Conservation (phyloP, 352 stramenopile species). For the Globisporangium yorkense region DNA sequence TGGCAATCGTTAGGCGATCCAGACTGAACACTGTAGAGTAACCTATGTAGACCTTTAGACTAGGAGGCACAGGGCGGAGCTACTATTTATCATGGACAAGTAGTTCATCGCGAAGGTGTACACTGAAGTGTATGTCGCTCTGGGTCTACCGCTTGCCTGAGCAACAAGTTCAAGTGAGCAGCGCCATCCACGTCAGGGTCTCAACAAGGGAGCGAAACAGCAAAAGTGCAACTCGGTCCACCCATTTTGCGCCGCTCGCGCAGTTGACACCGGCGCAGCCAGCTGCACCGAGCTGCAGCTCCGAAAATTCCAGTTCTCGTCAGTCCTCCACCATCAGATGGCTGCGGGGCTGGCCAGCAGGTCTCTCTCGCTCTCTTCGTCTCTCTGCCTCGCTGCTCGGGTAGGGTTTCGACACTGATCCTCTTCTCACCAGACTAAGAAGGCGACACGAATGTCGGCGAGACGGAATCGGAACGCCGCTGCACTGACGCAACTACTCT, state of each 20-base stretch:
- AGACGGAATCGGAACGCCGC: background rate
- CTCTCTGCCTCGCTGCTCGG: background rate
- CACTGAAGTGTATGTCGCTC: no score
- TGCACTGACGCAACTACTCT: background rate
- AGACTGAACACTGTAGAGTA: background rate
- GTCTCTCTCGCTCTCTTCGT: background rate
- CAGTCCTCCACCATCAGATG: conserved; percentile 1
- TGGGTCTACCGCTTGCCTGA: no score
- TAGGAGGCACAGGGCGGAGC: no score
- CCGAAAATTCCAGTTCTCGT: background rate
- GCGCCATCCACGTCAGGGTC: no score
- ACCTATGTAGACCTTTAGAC: no score
- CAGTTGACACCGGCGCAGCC: background rate
- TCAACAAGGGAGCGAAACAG: no score
- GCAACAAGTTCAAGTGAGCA: no score
- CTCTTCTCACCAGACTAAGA: background rate
- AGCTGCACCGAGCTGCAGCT: conserved; percentile 2
- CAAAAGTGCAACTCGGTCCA: no score
- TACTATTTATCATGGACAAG: no score
- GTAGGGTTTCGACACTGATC: background rate
- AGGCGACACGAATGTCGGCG: background rate
- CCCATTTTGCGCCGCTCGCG: no score
- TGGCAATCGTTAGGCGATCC: background rate
- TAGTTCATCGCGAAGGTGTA: no score
- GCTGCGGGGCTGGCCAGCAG: background rate